phyloP scores from a whole-genome alignment of 805 yeast genomes.

The Yarrowia osloensis region DNA sequence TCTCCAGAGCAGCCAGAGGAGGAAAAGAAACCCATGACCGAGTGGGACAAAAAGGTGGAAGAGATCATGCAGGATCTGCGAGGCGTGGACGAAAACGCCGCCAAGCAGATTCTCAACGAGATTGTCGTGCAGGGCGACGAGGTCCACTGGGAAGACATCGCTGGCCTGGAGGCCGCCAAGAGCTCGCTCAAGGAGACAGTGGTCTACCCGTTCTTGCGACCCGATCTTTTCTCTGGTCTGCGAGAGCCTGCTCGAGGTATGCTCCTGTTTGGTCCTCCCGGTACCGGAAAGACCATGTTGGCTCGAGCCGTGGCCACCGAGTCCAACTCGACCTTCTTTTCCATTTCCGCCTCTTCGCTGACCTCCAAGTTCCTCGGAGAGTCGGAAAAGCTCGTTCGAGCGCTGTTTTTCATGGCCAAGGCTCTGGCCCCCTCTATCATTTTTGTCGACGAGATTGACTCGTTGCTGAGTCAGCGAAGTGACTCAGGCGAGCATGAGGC shows the following conservation, averaged over 20 bases:
- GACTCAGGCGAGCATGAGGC: conserved; percentile 82
- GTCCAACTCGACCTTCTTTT: conserved; percentile 87
- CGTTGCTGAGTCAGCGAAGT: conserved; percentile 77
- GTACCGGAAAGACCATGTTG: conserved; percentile 98
- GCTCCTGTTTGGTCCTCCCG: conserved; percentile 96
- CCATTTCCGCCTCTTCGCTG: conserved; percentile 85
- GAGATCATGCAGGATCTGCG: conserved; percentile 43
- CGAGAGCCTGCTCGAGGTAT: conserved; percentile 97
- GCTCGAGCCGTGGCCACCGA: conserved; percentile 97
- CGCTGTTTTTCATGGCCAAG: conserved; percentile 80
- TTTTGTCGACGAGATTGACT: conserved; percentile 95
- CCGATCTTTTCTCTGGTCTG: conserved; percentile 86
- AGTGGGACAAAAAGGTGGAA: conserved; percentile 42
- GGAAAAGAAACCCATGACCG: conserved; percentile 33
- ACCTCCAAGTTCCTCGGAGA: conserved; percentile 86
- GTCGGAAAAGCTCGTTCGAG: conserved; percentile 88
- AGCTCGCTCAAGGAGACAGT: conserved; percentile 89
- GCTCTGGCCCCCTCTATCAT: conserved; percentile 89
- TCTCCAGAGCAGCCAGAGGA: conserved; percentile 17
- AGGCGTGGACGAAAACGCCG: conserved; percentile 80
- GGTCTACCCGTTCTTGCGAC: conserved; percentile 91
- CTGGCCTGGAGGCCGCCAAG: conserved; percentile 89
- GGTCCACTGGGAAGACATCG: conserved; percentile 93
- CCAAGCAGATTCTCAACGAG: conserved; percentile 82
- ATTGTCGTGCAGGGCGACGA: conserved; percentile 88